phyloP scores from a whole-genome alignment of 177 flowering plant genomes.

The Vitis hybrid region DNA sequence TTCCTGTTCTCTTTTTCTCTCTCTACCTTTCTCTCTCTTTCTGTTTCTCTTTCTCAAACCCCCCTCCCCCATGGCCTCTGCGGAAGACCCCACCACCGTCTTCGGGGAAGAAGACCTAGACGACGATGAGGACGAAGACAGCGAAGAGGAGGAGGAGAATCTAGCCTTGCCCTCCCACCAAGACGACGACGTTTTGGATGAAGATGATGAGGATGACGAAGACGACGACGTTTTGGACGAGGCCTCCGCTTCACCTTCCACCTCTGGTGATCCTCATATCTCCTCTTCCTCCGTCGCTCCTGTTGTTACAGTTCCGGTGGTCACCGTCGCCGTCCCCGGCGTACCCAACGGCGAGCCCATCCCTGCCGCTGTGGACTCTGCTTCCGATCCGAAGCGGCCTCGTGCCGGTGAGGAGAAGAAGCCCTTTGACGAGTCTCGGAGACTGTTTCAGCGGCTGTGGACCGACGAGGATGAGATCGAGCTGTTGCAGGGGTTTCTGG shows the following conservation, averaged over 20 bases:
- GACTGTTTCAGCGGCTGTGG: constrained; percentile 90
- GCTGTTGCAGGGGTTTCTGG: constrained; percentile 81
- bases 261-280: constrained; percentile 15
- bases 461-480: constrained; percentile 98
- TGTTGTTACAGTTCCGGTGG: neutral
- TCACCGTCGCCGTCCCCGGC: constrained; percentile 26
- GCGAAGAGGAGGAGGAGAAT: constrained; percentile 22
- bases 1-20: constrained; percentile 7
- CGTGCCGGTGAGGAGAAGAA: constrained; percentile 25
- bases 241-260: constrained; percentile 35
- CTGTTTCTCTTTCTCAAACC: neutral
- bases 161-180: constrained; percentile 5
- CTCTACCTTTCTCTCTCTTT: constrained; percentile 4
- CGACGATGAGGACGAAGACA: constrained; percentile 24
- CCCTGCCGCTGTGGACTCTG: neutral
- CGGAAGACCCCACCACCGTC: constrained; percentile 28
- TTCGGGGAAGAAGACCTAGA: constrained; percentile 19
- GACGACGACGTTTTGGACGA: constrained; percentile 29
- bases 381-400: constrained; percentile 28
- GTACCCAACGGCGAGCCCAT: neutral
- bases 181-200: constrained; percentile 28
- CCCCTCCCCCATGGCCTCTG: constrained; percentile 32
- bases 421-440: constrained; percentile 58
- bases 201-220: constrained; percentile 31
- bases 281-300: constrained; percentile 15